Base-by-base conservation (phyloP, 306 rosid species). In the Mimosa bimucronata region DNA sequence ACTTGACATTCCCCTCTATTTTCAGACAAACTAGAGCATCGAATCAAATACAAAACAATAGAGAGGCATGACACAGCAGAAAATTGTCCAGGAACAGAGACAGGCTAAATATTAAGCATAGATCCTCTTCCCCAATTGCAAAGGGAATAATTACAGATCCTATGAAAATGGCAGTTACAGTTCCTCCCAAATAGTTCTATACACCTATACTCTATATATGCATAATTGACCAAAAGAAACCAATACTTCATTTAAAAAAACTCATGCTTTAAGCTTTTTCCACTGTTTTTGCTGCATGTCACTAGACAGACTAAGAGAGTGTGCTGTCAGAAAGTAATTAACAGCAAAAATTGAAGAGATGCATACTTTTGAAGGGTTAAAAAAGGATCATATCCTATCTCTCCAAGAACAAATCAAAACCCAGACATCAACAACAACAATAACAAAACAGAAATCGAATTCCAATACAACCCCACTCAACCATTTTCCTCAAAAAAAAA, bases 61-160 rank as follows among this genome's bases (percentile, higher is more conserved):
- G 48, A 40, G 72, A 48, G 31, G 21, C 64, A 77, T 3, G 11
- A 0, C 21, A 28, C 11, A 28, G 16, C 10, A 14, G n/a, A 57
- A 44, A 8, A 3, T 48, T 37, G 28, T 5, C 44, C 64, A 53
- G 77, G 71, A 23, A 66, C 15, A 66, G 30, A 37, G 18, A n/a
- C 44, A 50, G 40, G 45, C 18, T n/a, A 25, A 58, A 58, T 7
- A 14, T 58, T 9, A 25, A 25, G 11, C 25, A 23, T 58, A 74
- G 75, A 81, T 8, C 82, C 74, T 76, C 10, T n/a, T 75, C 77
- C 79, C 67, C 73, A 12, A 67, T 50, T 60, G 77, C 62, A 69
- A 58, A 69, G 30, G 15, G 38, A 46, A 60, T 66, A 74, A 23
- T 25, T 31, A 74, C 5, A 62, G 11, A 11, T 53, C 29, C 21